phyloP scores from a whole-genome alignment of 2,329 filamentous ascomycete species.

The Anthostomella pinea region DNA sequence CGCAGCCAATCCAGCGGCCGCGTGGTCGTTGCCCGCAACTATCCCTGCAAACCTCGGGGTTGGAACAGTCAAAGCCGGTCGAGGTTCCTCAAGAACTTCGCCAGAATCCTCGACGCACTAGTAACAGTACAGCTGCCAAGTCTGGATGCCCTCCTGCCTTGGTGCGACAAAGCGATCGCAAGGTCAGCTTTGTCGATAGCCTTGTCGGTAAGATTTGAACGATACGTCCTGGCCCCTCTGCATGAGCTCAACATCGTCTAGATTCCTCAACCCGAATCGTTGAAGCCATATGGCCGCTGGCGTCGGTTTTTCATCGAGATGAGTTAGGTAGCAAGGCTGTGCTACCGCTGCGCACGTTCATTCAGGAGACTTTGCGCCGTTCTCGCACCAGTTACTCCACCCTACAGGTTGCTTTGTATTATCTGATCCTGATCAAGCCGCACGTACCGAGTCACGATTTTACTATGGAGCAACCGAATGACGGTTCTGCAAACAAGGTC shows the following conservation, averaged over 20 bases:
- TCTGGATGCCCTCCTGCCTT: slow-evolving; percentile 69
- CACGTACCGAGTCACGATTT: slow-evolving; percentile 82
- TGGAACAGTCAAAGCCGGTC: slow-evolving; percentile 33
- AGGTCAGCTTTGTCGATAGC: slow-evolving; percentile 91
- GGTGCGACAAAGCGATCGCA: slow-evolving; percentile 84
- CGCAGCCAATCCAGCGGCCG: too few species aligned
- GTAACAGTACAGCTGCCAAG: slow-evolving; percentile 51
- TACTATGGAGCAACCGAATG: slow-evolving; percentile 78
- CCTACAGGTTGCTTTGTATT: slow-evolving; percentile 93
- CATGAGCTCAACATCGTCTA: slow-evolving; percentile 44
- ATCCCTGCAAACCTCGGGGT: slow-evolving; percentile 31
- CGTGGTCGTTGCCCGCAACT: slow-evolving; percentile 31
- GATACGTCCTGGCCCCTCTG: slow-evolving; percentile 15
- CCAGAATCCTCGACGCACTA: slow-evolving; percentile 60
- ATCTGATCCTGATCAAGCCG: slow-evolving; percentile 88
- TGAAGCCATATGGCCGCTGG: slow-evolving; percentile 93
- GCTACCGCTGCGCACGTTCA: slow-evolving; percentile 88
- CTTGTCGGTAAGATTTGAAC: slow-evolving; percentile 83
- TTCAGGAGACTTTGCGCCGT: slow-evolving; percentile 92
- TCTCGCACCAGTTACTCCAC: slow-evolving; percentile 98
- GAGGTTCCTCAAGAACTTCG: slow-evolving; percentile 60
- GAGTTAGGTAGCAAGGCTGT: slow-evolving; percentile 74
- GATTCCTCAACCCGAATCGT: slow-evolving; percentile 98
- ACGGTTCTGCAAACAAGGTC: slow-evolving; percentile 69
- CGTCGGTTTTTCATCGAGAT: slow-evolving; percentile 72